Evolutionary conservation across 768 basidiomycete genomes (phyloP), one percentile per base, ranked within the genome.

Genomic region (Leucocoprinus birnbaumii): DNA sequence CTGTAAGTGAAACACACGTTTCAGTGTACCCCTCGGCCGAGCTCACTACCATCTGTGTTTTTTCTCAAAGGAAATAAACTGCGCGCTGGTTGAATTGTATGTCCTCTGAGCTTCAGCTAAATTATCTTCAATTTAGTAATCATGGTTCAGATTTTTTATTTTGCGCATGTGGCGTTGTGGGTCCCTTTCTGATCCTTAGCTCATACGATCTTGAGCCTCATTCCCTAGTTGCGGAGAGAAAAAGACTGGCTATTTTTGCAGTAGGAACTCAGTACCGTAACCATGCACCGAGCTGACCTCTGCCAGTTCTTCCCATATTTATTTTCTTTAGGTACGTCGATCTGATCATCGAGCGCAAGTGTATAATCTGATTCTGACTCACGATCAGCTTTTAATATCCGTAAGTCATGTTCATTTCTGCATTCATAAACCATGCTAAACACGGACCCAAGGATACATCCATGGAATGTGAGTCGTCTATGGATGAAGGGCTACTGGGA

Each of bases 121-220:
- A 19, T 1, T 19, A 19, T 21, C 21, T n/a, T 13, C 41, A 16
- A 13, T 19, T 18, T 25, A 26, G 11, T 16, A 24, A 26, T 1
- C 19, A 3, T 18, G 8, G 6, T 10, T 26, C 18, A 51, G 51
- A 19, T 44, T 52, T n/a, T 52, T 52, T 19, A 52, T 52, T 7
- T 11, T 52, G 24, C 51, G 51, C 2, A 43, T 44, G 51, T 52
- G 51, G 51, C 51, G 51, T 16, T 52, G 51, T 52, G 27, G 51
- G 11, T 26, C 22, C 13, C n/a, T 26, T 8, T 18, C n/a, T 14
- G 6, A n/a, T 21, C 21, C 1, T 35, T 21, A 19, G 19, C 11
- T 31, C 11, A 5, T 31, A 5, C 11, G 5, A 5, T 31, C 31
- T 31, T 44, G 9, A 44, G 18, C 8, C 6, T 14, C 24, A 16